Conservation (phyloP, 805 yeast genomes). For the Starmera pachycereana region DNA sequence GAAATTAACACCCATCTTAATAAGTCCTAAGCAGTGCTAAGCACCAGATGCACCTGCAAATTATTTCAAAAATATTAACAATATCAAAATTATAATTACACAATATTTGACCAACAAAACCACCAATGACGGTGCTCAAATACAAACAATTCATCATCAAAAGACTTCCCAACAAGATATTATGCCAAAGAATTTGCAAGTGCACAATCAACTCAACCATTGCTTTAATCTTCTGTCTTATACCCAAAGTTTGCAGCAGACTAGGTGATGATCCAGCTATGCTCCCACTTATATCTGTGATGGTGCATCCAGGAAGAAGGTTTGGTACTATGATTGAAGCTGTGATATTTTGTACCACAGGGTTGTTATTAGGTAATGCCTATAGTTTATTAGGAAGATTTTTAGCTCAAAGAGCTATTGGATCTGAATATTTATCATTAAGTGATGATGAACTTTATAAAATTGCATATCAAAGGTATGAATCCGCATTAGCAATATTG, state of each 20-base stretch:
- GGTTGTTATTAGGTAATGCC: slow-evolving; percentile 31
- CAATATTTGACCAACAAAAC: too few species aligned
- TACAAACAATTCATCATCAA: not conserved
- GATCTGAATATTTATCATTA: slow-evolving; percentile 15
- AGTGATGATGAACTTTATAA: slow-evolving; percentile 22
- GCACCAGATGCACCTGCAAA: too few species aligned
- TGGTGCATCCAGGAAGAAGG: slow-evolving; percentile 40
- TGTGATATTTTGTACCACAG: slow-evolving; percentile 28
- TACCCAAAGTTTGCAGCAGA: slow-evolving; percentile 22
- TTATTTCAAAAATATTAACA: too few species aligned
- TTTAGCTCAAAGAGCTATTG: slow-evolving; percentile 28
- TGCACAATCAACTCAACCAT: slow-evolving; percentile 28
- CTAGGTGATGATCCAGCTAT: slow-evolving; percentile 34
- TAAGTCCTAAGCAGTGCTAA: too few species aligned
- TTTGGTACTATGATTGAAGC: slow-evolving; percentile 37
- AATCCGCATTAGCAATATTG: slow-evolving; percentile 32
- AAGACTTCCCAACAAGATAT: slow-evolving; percentile 14
- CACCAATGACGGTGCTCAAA: too few species aligned
- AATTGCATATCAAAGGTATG: slow-evolving; percentile 21
- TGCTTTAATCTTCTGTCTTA: slow-evolving; percentile 30
- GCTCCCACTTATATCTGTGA: slow-evolving; percentile 35
- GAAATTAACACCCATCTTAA: too few species aligned
- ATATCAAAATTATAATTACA: too few species aligned
- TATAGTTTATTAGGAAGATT: slow-evolving; percentile 31
- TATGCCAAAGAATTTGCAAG: slow-evolving; percentile 28